A percentile compares a stretch with the other conserved stretches of the same genome.
Conservation (phyloP, 2,329 filamentous ascomycete genomes). For the Xylaria sp. region DNA sequence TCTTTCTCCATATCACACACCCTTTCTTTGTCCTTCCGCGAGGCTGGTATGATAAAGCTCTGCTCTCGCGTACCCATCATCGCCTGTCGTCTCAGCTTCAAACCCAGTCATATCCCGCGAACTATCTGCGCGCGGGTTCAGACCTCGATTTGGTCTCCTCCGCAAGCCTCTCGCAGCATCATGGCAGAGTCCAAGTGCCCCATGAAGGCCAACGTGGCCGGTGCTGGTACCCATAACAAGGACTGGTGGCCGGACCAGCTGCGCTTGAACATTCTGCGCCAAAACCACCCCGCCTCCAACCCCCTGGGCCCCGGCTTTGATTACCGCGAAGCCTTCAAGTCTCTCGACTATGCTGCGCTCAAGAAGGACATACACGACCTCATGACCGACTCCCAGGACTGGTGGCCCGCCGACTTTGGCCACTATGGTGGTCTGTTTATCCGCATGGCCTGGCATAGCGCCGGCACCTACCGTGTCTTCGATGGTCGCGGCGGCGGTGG, state of each 20-base stretch:
- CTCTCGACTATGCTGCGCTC: slow-evolving; percentile 74
- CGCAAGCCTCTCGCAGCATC: slow-evolving; percentile 16
- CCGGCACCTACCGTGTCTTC: slow-evolving; percentile 79
- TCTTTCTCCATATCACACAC: background rate
- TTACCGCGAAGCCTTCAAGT: slow-evolving; percentile 78
- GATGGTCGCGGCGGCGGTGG: slow-evolving; percentile 82
- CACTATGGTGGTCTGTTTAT: slow-evolving; percentile 85
- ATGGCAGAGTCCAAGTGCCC: slow-evolving; percentile 40
- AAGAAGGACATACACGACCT: slow-evolving; percentile 78
- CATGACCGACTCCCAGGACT: slow-evolving; percentile 83
- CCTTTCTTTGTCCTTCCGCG: background rate
- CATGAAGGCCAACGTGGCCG: slow-evolving; percentile 56
- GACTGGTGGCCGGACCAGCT: slow-evolving; percentile 82
- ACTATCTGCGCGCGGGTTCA: slow-evolving; percentile 1
- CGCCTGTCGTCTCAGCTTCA: background rate
- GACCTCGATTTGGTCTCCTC: background rate
- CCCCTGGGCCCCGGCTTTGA: slow-evolving; percentile 75
- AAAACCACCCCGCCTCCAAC: slow-evolving; percentile 72
- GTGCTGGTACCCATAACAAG: slow-evolving; percentile 73
- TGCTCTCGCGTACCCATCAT: background rate
- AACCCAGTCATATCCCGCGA: background rate
- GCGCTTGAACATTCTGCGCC: slow-evolving; percentile 77
- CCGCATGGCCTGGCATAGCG: slow-evolving; percentile 84
- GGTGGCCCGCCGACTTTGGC: slow-evolving; percentile 85
- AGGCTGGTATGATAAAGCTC: slow-evolving; percentile 2